phyloP scores from a whole-genome alignment of 2,329 filamentous ascomycete genomes.

The Alternaria postmessia region DNA sequence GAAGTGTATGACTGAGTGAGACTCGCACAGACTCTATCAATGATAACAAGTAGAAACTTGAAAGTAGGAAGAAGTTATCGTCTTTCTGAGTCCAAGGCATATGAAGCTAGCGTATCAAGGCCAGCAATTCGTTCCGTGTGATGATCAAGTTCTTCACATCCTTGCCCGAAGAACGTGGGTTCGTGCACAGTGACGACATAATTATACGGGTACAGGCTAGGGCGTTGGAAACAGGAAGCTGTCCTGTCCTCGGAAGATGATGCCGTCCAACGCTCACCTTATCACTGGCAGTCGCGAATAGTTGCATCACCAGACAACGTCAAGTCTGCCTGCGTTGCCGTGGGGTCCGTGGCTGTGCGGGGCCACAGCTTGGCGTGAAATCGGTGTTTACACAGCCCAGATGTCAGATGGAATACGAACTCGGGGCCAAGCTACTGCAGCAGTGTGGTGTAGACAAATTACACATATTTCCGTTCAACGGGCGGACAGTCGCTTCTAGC shows the following conservation, averaged over 20 bases:
- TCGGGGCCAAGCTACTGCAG: neutral
- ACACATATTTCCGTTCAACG: neutral
- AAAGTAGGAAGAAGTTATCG: neutral
- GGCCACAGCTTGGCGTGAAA: constrained; percentile 1
- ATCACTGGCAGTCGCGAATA: constrained; percentile 7
- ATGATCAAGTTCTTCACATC: constrained; percentile 3
- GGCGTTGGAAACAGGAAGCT: constrained; percentile 1
- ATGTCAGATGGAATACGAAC: neutral
- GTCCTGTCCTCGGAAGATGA: constrained; percentile 3
- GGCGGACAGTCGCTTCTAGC: neutral
- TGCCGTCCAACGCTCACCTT: neutral
- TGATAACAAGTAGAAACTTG: neutral
- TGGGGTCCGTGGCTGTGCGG: constrained; percentile 12
- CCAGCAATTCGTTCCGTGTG: neutral
- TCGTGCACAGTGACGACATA: constrained; percentile 16
- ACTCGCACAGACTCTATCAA: neutral
- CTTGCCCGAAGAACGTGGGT: neutral
- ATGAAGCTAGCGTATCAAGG: neutral
- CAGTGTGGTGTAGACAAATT: neutral
- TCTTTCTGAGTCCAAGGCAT: neutral
- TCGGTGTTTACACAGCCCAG: constrained; percentile 1
- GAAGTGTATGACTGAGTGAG: constrained; percentile 1
- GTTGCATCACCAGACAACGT: constrained; percentile 13
- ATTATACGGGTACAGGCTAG: neutral
- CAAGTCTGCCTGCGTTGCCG: constrained; percentile 6